Conservation (phyloP, 441 rosid species). For the Monsonia emarginata region DNA sequence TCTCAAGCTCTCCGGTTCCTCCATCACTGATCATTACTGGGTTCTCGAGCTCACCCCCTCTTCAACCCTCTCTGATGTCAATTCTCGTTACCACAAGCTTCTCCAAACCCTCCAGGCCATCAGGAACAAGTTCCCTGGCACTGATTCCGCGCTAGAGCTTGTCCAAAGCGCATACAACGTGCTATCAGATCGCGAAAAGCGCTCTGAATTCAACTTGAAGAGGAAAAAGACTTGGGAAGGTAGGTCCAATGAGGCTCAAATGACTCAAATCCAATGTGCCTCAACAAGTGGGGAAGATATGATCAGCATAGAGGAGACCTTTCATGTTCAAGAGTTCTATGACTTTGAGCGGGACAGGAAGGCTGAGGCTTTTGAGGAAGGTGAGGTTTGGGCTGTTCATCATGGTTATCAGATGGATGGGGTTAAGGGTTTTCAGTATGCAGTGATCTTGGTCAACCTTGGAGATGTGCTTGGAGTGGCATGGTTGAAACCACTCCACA, state of each 20-base stretch:
- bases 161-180: not conserved
- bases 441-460: not conserved
- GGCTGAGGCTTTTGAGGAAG: not conserved
- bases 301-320: not conserved
- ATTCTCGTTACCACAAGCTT: not conserved
- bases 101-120: slow-evolving; percentile 1
- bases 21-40: not conserved
- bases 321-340: slow-evolving; percentile 8
- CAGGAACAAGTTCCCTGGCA: slow-evolving; percentile 10
- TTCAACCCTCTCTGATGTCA: not conserved
- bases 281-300: too few relatives aligned
- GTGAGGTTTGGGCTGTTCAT: slow-evolving; percentile 12
- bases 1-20: slow-evolving; percentile 4
- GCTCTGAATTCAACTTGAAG: not conserved
- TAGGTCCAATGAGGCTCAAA: not conserved
- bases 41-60: slow-evolving; percentile 8
- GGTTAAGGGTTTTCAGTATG: not conserved
- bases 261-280: too few relatives aligned
- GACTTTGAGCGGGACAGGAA: not conserved
- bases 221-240: not conserved
- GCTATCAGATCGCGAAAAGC: slow-evolving; percentile 7
- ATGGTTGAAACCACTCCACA: slow-evolving; percentile 7
- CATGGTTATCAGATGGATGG: not conserved
- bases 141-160: slow-evolving; percentile 8
- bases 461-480: slow-evolving; percentile 1